These are phyloP conservation scores for Berkeleyomyces rouxiae DNA, from an alignment of 2,329 filamentous ascomycete species.

Conservation along the genomic window DNA sequence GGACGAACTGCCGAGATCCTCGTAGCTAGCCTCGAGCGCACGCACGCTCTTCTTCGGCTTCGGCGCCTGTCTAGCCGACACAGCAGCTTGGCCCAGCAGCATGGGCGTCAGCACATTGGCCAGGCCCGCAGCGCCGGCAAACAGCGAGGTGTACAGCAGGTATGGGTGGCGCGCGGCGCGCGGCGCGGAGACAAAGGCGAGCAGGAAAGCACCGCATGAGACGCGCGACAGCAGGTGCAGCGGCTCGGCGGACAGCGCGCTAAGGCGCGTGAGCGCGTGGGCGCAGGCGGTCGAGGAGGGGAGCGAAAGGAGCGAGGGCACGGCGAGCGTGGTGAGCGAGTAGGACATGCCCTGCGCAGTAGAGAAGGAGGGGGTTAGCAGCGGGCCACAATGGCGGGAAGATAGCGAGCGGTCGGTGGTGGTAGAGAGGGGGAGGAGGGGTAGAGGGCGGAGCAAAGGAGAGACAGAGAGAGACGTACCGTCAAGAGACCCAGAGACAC, in stretches of 20 bases:
- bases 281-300: constrained; percentile 57
- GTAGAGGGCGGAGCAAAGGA: background rate
- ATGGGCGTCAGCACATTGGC: constrained; percentile 32
- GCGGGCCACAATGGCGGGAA: background rate
- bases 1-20: constrained; percentile 38
- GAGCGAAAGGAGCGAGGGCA: constrained; percentile 66
- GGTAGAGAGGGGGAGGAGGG: background rate
- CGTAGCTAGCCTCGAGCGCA: constrained; percentile 53
- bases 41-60: constrained; percentile 15
- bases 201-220: constrained; percentile 53
- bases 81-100: constrained; percentile 21
- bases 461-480: constrained; percentile 34
- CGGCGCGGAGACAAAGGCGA: constrained; percentile 65
- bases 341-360: constrained; percentile 64
- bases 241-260: constrained; percentile 45
- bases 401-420: background rate
- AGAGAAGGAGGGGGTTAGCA: background rate
- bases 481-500: constrained; percentile 77
- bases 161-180: constrained; percentile 68
- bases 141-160: constrained; percentile 65
- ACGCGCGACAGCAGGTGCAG: constrained; percentile 51
- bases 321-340: constrained; percentile 58
- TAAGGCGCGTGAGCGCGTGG: constrained; percentile 53
- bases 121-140: constrained; percentile 45
- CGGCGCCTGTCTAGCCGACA: constrained; percentile 6